Base-by-base conservation (phyloP, 768 basidiomycete species). In the Daedaleopsis sinensis region DNA sequence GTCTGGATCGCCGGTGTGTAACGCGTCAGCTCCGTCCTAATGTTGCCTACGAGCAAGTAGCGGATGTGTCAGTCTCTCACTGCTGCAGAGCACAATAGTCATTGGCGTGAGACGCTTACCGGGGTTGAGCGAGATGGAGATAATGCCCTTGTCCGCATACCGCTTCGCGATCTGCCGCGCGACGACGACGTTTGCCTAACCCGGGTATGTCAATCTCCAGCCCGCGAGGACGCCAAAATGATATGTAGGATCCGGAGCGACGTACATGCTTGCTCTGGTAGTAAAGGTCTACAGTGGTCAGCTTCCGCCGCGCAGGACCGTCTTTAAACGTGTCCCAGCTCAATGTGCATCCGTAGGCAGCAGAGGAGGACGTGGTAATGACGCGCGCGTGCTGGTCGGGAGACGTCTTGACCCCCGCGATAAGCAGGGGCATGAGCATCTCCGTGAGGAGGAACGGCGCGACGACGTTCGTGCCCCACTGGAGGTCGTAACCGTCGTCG, bases 401-500 rank as follows among this genome's bases (percentile, higher is more conserved):
- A 5, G 78, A 73, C 16, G 80, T 78, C 37, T 72, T 70, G 8
- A 68, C 72, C 3, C 77, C 79, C 5, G 74, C 72, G 19, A 78
- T 66, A 27, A 85, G 74, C 3, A 74, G 73, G 8, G 85, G 83
- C 24, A 86, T 73, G 48, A 88, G 78, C 15, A 81, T 75, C 44
- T 76, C 74, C 1, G 86, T 52, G 52, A 60, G 64, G 60, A 42
- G 64, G 60, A 65, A 64, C 11, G 38, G 57, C 1, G 84, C 84
- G 12, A 85, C 62, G 19, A 83, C 82, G 62, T 87, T 86, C 1
- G 80, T 82, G 13, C 82, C 85, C 54, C 83, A 87, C 55, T 83
- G 80, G 19, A 82, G 66, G 67, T 86, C 85, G 59, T 81, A 84
- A 4, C 82, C 82, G 23, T 82, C 77, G 16, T 62, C 69, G 0